These are phyloP conservation scores for Fusarium burgessii DNA, from an alignment of 2,329 filamentous ascomycete species.

Conservation along the genomic window DNA sequence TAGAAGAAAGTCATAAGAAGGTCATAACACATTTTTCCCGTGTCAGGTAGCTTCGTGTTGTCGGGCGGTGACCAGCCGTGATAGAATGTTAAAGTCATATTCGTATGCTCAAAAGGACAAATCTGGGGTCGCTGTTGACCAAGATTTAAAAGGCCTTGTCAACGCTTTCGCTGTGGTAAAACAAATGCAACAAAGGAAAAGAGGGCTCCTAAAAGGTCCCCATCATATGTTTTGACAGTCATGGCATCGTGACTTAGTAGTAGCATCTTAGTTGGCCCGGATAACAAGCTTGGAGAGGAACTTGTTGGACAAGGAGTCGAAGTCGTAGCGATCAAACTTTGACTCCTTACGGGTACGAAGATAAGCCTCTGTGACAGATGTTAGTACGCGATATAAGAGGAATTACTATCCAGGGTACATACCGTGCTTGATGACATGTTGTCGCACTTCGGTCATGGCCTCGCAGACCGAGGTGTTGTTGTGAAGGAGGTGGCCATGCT, in stretches of 20 bases:
- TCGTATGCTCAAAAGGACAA: conserved; percentile 46
- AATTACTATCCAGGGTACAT: conserved; percentile 56
- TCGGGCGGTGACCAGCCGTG: conserved; percentile 51
- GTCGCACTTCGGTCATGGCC: conserved; percentile 94
- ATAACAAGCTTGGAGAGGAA: conserved; percentile 97
- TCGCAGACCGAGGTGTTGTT: conserved; percentile 94
- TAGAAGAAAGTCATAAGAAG: conserved; percentile 55
- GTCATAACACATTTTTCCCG: conserved; percentile 54
- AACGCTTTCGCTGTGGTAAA: conserved; percentile 61
- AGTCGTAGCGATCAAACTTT: conserved; percentile 91
- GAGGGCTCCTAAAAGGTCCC: conserved; percentile 13
- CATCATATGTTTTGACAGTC: conserved; percentile 30
- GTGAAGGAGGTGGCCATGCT: conserved; percentile 90
- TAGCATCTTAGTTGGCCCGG: conserved; percentile 78
- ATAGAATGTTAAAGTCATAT: conserved; percentile 48
- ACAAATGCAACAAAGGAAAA: conserved; percentile 50
- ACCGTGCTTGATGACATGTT: conserved; percentile 95
- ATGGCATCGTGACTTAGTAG: conserved; percentile 25
- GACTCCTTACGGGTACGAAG: conserved; percentile 82
- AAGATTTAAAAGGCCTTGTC: conserved; percentile 53
- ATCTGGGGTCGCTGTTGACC: conserved; percentile 47
- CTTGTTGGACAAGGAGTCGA: conserved; percentile 96
- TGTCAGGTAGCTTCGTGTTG: conserved; percentile 50
- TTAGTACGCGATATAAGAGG: conserved; percentile 37
- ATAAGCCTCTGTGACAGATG: conserved; percentile 76